Base-by-base conservation (phyloP, 164 flowering plant species). In the Kingdonia uniflora region DNA sequence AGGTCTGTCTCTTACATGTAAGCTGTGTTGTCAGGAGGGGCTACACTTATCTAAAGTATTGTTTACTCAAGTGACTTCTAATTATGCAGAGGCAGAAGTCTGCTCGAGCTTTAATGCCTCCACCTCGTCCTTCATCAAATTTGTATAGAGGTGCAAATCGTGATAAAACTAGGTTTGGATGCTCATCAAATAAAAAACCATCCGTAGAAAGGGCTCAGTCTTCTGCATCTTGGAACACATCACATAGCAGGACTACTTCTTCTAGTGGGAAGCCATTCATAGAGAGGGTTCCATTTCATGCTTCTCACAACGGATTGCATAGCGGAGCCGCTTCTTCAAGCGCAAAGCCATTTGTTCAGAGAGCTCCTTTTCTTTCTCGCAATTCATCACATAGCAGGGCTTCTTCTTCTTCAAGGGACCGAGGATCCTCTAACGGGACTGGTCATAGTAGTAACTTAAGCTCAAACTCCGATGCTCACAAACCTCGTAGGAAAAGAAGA, bases 381-480 rank as follows among this genome's bases (percentile, higher is more conserved):
- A 23, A 23, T 15, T 17, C 79, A 58, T 81, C 87, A 40, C 74
- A 65, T 46, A 77, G 80, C 58, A 68, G 68, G 53, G 74, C 74
- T 50, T 66, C 67, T 16, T 56, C 76, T 49, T 73, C 76, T 57
- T 70, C 60, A 45, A 74, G 64, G 46, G 70, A 58, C 38, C 51
- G 74, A 64, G 80, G 65, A 49, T 66, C 80, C 54, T 71, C 83
- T 55, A 80, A 68, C 57, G 63, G 48, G 38, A 73, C 78, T 17
- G 78, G 83, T 46, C 77, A 75, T 19, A 75, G 89, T 57, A 83
- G 92, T 53, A 94, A 81, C 54, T 37, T 86, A 33, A 89, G 96
- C 66, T 87, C 96, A 61, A 88, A 84, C 51, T 83, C 99, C 19
- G 99, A 94, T 72, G 97, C 96, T 33, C 89, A 75, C 43, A 89